These are phyloP conservation scores for Thoreauomyces humboldtii DNA, from an alignment of 192 early-diverging fungal species.

Conservation along the genomic window DNA sequence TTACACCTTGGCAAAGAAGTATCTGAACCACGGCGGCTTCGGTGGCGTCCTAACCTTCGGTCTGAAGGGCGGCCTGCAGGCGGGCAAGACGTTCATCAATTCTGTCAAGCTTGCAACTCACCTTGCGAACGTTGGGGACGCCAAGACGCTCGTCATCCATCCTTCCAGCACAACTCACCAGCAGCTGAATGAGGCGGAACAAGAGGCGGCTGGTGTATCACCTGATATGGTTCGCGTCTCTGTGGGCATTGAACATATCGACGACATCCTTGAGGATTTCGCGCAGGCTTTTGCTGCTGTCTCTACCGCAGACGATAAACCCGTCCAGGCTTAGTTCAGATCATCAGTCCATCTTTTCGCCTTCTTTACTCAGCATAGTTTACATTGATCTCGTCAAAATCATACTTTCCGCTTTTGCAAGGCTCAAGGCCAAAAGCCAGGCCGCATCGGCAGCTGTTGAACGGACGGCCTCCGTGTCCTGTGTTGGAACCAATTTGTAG, in stretches of 20 bases:
- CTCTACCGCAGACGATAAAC: too few species aligned
- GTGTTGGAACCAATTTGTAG: too few species aligned
- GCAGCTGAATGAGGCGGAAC: conserved; percentile 81
- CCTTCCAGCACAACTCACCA: conserved; percentile 85
- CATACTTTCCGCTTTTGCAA: too few species aligned
- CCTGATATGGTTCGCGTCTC: conserved; percentile 79
- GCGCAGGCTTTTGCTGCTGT: conserved; percentile 37
- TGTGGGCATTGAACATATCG: conserved; percentile 78
- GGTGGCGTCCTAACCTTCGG: conserved; percentile 73
- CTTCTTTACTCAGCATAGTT: too few species aligned
- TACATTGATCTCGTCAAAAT: too few species aligned
- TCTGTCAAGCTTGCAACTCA: conserved; percentile 79
- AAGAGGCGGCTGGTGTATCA: conserved; percentile 70
- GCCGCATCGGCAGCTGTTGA: too few species aligned
- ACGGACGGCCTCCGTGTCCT: too few species aligned
- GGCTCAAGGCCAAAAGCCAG: too few species aligned
- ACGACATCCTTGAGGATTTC: conserved; percentile 58
- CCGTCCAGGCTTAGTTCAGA: too few species aligned
- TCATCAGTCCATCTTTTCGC: too few species aligned
- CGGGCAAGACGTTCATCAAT: conserved; percentile 72
- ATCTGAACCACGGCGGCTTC: conserved; percentile 77
- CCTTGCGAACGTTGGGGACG: conserved; percentile 94
- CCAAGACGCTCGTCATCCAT: conserved; percentile 83
- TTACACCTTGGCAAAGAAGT: conserved; percentile 78
- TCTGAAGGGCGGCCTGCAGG: conserved; percentile 47